Conservation (phyloP, 495 filamentous ascomycete species). For the Glonium stellatum region DNA sequence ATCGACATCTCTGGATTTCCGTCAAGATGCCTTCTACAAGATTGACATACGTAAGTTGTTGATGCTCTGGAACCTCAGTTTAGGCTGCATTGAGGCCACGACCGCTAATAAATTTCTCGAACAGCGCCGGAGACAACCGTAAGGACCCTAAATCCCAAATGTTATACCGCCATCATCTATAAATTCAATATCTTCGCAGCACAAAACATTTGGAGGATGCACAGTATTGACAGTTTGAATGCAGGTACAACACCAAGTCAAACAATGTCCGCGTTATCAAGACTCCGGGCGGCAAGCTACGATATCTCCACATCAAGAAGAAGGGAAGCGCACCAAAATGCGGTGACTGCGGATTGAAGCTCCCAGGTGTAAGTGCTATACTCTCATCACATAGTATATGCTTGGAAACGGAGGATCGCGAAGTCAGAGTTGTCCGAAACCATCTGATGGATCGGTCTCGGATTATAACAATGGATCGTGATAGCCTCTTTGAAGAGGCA, state of each 20-base stretch:
- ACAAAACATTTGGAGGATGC: neutral
- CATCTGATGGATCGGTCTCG: neutral
- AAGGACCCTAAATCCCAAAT: too few species aligned
- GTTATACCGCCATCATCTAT: too few species aligned
- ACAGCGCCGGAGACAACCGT: neutral
- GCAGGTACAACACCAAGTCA: slow-evolving; percentile 79
- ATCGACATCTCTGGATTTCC: slow-evolving; percentile 13
- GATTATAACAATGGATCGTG: too few species aligned
- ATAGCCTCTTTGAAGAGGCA: too few species aligned
- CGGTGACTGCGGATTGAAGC: slow-evolving; percentile 95
- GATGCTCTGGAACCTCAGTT: too few species aligned
- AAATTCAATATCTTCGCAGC: too few species aligned
- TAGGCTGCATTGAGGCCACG: neutral
- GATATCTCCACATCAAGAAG: slow-evolving; percentile 81
- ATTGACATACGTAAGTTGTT: slow-evolving; percentile 18
- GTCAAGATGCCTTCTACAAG: slow-evolving; percentile 25
- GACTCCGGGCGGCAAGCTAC: neutral
- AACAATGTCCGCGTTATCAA: slow-evolving; percentile 91
- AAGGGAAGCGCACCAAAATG: slow-evolving; percentile 93
- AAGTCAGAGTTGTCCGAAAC: too few species aligned
- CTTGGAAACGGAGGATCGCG: too few species aligned
- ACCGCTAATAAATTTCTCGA: neutral
- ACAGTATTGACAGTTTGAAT: neutral
- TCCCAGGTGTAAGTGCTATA: slow-evolving; percentile 72
- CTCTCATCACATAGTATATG: neutral